phyloP scores from a whole-genome alignment of 345 rosid species.

The rapeseed (Brassica napus) region Da-Ae NC_063438.1:19426001-19426500 shows the following conservation, averaged over 20 bases:
- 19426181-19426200: neutral
- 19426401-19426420: neutral
- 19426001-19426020: neutral
- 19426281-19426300: neutral
- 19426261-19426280: neutral
- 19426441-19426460: neutral
- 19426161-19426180: neutral
- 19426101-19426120: neutral
- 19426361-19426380: neutral
- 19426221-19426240: neutral
- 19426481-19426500: neutral
- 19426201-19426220: neutral
- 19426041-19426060: neutral
- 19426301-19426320: neutral
- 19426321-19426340: neutral
- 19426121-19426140: neutral
- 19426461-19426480: neutral
- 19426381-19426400: neutral
- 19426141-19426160: neutral
- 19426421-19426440: neutral
- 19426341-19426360: neutral
- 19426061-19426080: too few species aligned
- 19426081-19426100: too few species aligned
- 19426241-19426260: neutral
- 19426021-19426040: neutral